phyloP scores from a whole-genome alignment of 1,139 yeast genomes.

The Kurtzmaniella natalensis region DNA sequence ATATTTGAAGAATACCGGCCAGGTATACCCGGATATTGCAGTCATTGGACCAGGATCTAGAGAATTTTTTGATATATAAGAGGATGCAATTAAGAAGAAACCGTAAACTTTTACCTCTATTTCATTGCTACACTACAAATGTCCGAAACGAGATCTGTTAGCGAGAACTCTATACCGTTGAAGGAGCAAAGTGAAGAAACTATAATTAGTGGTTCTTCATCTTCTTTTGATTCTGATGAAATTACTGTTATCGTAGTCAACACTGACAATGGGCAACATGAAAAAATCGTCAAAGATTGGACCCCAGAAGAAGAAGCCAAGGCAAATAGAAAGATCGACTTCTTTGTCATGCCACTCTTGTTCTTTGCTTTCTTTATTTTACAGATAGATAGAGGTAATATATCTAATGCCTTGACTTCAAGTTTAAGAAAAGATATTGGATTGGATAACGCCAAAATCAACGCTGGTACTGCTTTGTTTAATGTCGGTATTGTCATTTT shows the following conservation, averaged over 20 bases:
- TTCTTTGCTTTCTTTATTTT: background rate
- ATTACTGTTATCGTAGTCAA: background rate
- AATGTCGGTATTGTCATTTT: background rate
- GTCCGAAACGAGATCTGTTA: no score
- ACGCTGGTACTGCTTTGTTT: background rate
- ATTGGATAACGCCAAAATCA: background rate
- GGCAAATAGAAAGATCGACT: background rate
- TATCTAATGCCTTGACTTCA: constrained; percentile 1
- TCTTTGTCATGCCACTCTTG: background rate
- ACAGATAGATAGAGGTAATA: background rate
- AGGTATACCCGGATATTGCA: no score
- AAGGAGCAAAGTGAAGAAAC: no score
- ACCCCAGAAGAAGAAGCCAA: background rate
- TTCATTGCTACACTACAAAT: no score
- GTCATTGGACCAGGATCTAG: no score
- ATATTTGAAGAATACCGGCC: no score
- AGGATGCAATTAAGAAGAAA: no score
- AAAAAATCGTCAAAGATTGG: background rate
- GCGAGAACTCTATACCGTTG: no score
- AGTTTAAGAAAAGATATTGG: background rate
- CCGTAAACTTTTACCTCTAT: no score
- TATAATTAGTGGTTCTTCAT: no score
- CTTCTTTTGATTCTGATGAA: background rate
- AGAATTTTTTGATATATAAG: no score
- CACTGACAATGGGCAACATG: background rate